A percentile compares a stretch with the other conserved stretches of the same genome.
These are phyloP conservation scores for Grosmannia serpens DNA, from an alignment of 2,329 filamentous ascomycete genomes.

Conservation along the genomic window DNA sequence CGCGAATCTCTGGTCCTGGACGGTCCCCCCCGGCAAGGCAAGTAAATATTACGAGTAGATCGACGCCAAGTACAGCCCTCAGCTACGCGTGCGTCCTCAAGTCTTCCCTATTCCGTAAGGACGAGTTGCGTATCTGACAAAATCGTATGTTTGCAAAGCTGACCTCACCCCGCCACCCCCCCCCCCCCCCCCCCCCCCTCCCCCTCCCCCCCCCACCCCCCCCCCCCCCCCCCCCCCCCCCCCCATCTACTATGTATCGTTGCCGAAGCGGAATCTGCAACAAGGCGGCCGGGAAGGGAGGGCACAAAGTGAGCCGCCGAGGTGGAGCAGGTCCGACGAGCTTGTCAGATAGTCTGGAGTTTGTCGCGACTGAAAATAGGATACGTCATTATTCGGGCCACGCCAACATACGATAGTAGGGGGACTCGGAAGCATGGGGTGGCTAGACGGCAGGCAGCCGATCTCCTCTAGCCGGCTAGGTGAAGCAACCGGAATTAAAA, in stretches of 20 bases:
- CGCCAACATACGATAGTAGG: not conserved
- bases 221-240: too few species aligned
- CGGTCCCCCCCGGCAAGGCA: not conserved
- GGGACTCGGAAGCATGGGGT: not conserved
- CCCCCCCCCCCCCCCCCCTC: too few species aligned
- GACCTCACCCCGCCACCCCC: not conserved
- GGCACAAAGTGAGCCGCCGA: not conserved
- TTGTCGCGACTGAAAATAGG: not conserved
- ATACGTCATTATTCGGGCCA: not conserved
- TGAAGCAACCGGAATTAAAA: not conserved
- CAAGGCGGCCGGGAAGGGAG: not conserved
- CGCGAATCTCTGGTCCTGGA: not conserved
- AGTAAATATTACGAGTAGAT: not conserved
- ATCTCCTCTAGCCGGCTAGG: not conserved
- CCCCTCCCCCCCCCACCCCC: not conserved
- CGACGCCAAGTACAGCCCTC: not conserved
- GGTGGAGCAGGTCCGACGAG: not conserved
- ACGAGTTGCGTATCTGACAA: not conserved
- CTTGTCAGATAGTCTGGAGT: not conserved
- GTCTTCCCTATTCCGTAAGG: not conserved
- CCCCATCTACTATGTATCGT: not conserved
- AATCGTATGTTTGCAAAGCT: conserved; percentile 6
- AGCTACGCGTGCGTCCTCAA: not conserved
- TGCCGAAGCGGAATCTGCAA: not conserved
- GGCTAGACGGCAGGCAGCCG: not conserved